Evolutionary conservation across 129 eudicot species (phyloP).

Genomic region (Deinandra increscens): DNA sequence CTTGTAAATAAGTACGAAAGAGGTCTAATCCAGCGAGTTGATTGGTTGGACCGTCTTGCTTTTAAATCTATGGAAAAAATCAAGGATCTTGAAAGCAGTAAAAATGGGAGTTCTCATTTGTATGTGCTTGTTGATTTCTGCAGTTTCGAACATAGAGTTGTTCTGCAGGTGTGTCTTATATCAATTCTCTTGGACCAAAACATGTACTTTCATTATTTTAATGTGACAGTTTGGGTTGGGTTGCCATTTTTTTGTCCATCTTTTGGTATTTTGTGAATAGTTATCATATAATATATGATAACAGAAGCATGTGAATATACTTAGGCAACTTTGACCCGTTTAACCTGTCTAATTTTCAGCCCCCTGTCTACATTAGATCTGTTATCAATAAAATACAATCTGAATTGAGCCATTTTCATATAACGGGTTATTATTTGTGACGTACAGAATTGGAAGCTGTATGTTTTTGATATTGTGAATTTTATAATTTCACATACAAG

Average conservation of each 20-base stretch:
- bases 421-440: background rate
- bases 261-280: background rate
- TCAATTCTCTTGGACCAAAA: slow-evolving; percentile 4
- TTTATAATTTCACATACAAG: background rate
- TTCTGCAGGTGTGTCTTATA: slow-evolving; percentile 67
- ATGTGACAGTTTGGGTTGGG: background rate
- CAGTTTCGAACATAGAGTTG: slow-evolving; percentile 98
- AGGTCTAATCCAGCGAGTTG: slow-evolving; percentile 92
- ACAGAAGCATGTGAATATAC: background rate
- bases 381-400: background rate
- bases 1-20: slow-evolving; percentile 96
- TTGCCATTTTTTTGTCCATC: background rate
- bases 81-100: slow-evolving; percentile 79
- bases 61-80: slow-evolving; percentile 88
- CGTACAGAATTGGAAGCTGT: background rate
- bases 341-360: slow-evolving; percentile 2
- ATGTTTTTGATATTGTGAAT: background rate
- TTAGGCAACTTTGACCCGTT: slow-evolving; percentile 1
- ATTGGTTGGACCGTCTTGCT: slow-evolving; percentile 96
- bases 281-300: background rate
- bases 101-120: slow-evolving; percentile 78
- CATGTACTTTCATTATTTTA: background rate
- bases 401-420: background rate
- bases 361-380: background rate
- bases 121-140: slow-evolving; percentile 84